These are phyloP conservation scores for Mortierella sp. DNA, from an alignment of 371 early-diverging fungal genomes.

Conservation along the genomic window DNA sequence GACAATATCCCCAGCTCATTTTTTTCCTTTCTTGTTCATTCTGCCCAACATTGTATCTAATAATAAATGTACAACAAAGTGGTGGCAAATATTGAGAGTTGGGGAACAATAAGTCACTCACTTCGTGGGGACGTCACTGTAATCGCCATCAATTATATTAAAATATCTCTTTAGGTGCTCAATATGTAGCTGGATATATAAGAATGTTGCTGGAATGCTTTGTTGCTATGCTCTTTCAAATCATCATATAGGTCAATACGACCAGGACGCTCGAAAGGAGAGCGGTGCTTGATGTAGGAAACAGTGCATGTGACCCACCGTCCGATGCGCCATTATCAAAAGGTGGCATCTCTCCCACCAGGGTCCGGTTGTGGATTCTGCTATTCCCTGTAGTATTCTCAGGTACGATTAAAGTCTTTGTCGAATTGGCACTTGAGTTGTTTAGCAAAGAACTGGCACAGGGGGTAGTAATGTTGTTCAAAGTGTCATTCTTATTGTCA, in stretches of 20 bases:
- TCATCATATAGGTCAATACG: constrained; percentile 17
- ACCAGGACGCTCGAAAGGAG: constrained; percentile 7
- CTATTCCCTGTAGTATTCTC: not conserved
- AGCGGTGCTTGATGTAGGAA: not conserved
- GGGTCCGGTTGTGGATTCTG: constrained; percentile 3
- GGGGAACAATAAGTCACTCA: not conserved
- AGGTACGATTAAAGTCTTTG: not conserved
- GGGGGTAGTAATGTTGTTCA: too few relatives aligned
- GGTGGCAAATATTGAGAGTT: not conserved
- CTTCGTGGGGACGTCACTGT: too few relatives aligned
- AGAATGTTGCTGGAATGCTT: not conserved
- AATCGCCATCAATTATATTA: too few relatives aligned
- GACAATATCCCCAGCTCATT: not conserved
- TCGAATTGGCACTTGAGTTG: not conserved
- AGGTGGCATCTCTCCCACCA: constrained; percentile 1
- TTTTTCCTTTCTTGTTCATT: not conserved
- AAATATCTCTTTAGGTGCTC: too few relatives aligned
- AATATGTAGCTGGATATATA: not conserved
- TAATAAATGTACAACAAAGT: constrained; percentile 1
- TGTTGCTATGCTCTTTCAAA: not conserved
- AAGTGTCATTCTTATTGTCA: not conserved
- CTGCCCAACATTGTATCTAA: not conserved
- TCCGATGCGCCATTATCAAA: constrained; percentile 10
- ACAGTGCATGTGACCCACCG: not conserved
- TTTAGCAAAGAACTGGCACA: not conserved